Conservation (phyloP, 75 land plant species). For the Cupressus sempervirens region DNA sequence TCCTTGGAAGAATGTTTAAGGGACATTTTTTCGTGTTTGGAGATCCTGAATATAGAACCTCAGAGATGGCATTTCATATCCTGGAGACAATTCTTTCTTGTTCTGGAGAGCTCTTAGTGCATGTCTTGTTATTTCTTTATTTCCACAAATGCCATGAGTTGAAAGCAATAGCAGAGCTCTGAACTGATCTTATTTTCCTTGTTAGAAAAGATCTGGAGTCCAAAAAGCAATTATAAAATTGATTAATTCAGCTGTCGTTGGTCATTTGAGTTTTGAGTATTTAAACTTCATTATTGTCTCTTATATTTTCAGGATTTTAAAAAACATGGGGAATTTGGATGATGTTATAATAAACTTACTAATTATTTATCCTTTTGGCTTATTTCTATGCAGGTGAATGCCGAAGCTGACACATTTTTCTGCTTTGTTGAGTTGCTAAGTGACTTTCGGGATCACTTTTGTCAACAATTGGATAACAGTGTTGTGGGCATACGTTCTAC, state of each 20-base stretch:
- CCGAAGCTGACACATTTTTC: conserved; percentile 93
- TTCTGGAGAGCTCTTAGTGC: neutral
- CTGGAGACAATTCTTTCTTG: neutral
- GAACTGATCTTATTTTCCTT: neutral
- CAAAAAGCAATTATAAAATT: neutral
- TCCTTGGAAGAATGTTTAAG: neutral
- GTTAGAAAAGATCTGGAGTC: neutral
- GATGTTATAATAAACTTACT: too few species aligned
- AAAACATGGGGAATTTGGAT: neutral
- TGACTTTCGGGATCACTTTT: conserved; percentile 91
- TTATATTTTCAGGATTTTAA: neutral
- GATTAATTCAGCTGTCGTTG: neutral
- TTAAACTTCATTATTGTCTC: neutral
- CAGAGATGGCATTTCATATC: neutral
- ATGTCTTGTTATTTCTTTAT: neutral
- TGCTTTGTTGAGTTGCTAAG: conserved; percentile 94
- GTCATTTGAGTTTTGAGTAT: neutral
- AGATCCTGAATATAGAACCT: neutral
- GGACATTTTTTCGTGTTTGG: neutral
- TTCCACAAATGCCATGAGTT: neutral
- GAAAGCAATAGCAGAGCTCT: neutral
- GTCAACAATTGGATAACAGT: conserved; percentile 94
- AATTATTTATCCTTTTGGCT: neutral
- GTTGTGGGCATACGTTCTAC: conserved; percentile 96
- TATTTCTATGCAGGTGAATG: conserved; percentile 52